Evolutionary conservation across 1,284 basidiomycete species (phyloP).

Genomic region (Pseudozyma pruni): DNA sequence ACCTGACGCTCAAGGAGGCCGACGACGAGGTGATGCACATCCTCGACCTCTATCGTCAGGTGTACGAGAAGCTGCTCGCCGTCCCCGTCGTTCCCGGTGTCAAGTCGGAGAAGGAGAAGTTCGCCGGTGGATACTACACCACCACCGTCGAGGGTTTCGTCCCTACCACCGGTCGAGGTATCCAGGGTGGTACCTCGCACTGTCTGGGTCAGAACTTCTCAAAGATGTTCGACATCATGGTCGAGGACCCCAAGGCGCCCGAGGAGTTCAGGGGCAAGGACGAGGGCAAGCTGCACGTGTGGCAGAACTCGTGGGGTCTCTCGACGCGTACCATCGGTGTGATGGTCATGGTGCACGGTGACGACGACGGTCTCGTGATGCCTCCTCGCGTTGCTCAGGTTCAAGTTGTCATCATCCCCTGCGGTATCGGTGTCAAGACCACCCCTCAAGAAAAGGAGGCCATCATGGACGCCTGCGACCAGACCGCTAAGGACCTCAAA

Average conservation of each 20-base stretch:
- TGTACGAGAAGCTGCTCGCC: slow-evolving; percentile 97
- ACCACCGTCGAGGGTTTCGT: slow-evolving; percentile 99
- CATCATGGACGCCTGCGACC: slow-evolving; percentile 78
- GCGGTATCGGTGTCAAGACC: slow-evolving; percentile 78
- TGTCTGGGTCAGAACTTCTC: slow-evolving; percentile 99
- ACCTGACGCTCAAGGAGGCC: slow-evolving; percentile 87
- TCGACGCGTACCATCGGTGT: slow-evolving; percentile 96
- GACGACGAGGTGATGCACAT: slow-evolving; percentile 92
- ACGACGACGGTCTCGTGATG: slow-evolving; percentile 95
- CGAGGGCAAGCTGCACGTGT: slow-evolving; percentile 79
- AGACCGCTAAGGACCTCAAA: slow-evolving; percentile 71
- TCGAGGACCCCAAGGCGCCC: slow-evolving; percentile 77
- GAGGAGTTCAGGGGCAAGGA: slow-evolving; percentile 61
- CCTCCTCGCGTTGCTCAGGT: slow-evolving; percentile 93
- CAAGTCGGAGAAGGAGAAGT: slow-evolving; percentile 99
- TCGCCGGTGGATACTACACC: slow-evolving; percentile 96
- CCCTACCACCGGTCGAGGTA: slow-evolving; percentile 94
- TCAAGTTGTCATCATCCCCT: slow-evolving; percentile 92
- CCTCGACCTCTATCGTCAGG: slow-evolving; percentile 91
- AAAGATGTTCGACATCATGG: slow-evolving; percentile 97
- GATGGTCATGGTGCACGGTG: slow-evolving; percentile 99
- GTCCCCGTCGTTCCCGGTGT: slow-evolving; percentile 95
- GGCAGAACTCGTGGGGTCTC: slow-evolving; percentile 99
- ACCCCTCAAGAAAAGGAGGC: slow-evolving; percentile 72
- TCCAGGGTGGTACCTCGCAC: slow-evolving; percentile 97